phyloP scores from a whole-genome alignment of 257 asterid genomes.

The Hygrophila difformis region DNA sequence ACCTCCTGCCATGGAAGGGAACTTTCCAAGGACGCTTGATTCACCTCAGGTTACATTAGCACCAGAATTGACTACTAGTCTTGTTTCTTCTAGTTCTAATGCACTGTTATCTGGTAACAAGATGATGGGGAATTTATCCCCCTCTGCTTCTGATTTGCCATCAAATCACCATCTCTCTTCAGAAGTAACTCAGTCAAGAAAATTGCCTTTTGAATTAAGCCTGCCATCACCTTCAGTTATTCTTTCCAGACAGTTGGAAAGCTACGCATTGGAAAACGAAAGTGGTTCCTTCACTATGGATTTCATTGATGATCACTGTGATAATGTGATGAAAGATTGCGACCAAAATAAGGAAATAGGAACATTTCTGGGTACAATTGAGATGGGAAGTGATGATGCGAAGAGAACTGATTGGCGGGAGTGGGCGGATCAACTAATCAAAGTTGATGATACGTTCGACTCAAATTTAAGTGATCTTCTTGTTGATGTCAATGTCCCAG shows the following conservation, averaged over 20 bases:
- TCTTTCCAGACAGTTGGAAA: conserved; percentile 21
- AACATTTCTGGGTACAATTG: conserved; percentile 21
- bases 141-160: conserved; percentile 31
- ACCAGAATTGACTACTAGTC: conserved; percentile 27
- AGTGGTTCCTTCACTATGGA: conserved; percentile 34
- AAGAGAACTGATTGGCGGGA: conserved; percentile 57
- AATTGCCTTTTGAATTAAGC: conserved; percentile 23
- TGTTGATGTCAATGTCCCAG: conserved; percentile 54
- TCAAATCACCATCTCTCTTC: conserved; percentile 25
- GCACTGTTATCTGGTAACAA: conserved; percentile 25
- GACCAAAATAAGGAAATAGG: conserved; percentile 35
- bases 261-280: conserved; percentile 18
- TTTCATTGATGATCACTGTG: no score
- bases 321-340: conserved; percentile 11
- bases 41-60: conserved; percentile 38
- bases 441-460: conserved; percentile 45
- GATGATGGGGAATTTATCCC: conserved; percentile 34
- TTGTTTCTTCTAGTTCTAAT: conserved; percentile 24
- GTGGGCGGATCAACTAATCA: conserved; percentile 62
- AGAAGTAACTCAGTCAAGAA: conserved; percentile 17
- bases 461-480: conserved; percentile 55
- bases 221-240: conserved; percentile 22
- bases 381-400: conserved; percentile 27
- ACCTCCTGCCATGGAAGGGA: conserved; percentile 36
- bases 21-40: conserved; percentile 42